These are phyloP conservation scores for Cinnamomum micranthum DNA, from an alignment of 164 flowering plant genomes.

Conservation along the genomic window DNA sequence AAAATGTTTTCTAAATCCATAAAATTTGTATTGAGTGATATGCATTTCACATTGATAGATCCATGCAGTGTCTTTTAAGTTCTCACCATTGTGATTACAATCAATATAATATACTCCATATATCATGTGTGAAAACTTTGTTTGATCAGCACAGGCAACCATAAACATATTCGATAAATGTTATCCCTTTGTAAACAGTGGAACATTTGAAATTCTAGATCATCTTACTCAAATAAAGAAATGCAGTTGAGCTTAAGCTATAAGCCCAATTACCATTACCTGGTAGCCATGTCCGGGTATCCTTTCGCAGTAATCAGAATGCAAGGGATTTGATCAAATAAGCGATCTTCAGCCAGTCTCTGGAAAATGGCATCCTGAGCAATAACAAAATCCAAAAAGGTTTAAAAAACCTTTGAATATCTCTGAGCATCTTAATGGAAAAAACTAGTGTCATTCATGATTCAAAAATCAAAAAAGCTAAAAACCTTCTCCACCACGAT, in stretches of 20 bases:
- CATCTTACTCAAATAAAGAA: neutral
- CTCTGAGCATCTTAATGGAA: neutral
- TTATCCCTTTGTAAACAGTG: neutral
- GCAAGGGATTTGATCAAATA: slow-evolving; percentile 87
- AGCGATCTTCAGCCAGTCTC: slow-evolving; percentile 72
- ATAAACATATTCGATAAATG: neutral
- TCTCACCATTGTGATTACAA: too few relatives aligned
- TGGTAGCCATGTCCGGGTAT: slow-evolving; percentile 96
- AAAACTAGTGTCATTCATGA: neutral
- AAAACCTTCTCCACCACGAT: slow-evolving; percentile 91
- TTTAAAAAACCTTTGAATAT: neutral
- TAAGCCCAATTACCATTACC: slow-evolving; percentile 34
- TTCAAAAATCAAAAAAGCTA: neutral
- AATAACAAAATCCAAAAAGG: slow-evolving; percentile 6
- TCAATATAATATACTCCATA: neutral
- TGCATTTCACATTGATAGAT: too few relatives aligned
- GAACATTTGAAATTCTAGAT: neutral
- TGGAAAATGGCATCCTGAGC: slow-evolving; percentile 93
- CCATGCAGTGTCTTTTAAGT: too few relatives aligned
- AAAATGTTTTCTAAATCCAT: too few relatives aligned
- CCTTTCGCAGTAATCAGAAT: slow-evolving; percentile 94
- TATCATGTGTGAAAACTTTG: neutral
- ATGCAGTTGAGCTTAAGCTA: neutral
- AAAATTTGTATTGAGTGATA: too few relatives aligned
- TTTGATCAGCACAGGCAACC: neutral